Evolutionary conservation across 164 flowering plant species (phyloP), one percentile per base, ranked within the genome.

Genomic region (Sextonia rubra): DNA sequence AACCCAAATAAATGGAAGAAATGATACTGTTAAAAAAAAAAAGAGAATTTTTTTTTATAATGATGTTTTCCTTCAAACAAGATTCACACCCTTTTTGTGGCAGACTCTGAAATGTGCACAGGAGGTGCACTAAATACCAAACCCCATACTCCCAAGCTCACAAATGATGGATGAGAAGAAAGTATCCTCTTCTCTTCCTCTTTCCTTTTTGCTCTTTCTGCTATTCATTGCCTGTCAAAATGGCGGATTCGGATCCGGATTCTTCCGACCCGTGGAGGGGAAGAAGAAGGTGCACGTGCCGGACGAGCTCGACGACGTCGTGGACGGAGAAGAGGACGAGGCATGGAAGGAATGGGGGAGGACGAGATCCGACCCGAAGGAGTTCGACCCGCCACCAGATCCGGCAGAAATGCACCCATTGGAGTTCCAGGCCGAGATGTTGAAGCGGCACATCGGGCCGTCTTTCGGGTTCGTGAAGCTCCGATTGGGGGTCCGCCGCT

Each of bases 271-370:
- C 58, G 73, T 64, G 12, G 79, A 67, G 20, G 74, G 80, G 79
- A 81, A 87, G 80, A 75, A 81, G 37, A 77, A 75, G 74, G 61
- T 92, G 74, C 88, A 87, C 78, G 84, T 94, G 56, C 64, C 97
- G 56, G 97, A 94, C 81, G 97, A 91, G 7, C 92, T 94, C 25
- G 94, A 92, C 79, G 99, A 91, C 84, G 90, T 94, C 47, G 72
- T 89, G 26, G 97, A 92, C 80, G 93, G 91, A 55, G 99, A 93
- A 66, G 98, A 95, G 76, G 99, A 93, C 78, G 99, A 95, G 1
- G 86, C 76, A 1, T 95, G 98, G 99, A 91, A 81, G 68, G 79
- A 87, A 77, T 93, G 98, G 98, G 99, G 97, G 61, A 80, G 83
- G 79, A 89, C 82, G 79, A 88, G 75, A 71, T 72, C 81, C 5